Conservation (phyloP, 2,329 filamentous ascomycete genomes). For the Neobulgaria alba region DNA sequence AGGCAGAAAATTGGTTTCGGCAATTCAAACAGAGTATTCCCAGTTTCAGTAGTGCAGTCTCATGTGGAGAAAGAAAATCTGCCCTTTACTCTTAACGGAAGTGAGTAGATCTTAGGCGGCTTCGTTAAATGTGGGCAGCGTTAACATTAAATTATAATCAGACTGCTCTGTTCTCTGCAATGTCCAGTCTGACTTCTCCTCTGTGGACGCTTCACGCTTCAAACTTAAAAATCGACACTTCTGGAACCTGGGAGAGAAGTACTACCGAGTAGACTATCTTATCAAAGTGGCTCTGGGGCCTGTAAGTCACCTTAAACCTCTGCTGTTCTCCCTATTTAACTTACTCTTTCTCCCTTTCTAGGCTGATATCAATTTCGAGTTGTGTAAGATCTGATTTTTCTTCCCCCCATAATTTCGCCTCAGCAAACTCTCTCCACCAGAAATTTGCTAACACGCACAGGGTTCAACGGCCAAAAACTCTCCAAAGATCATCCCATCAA, state of each 20-base stretch:
- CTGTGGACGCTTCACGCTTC: slow-evolving; percentile 6
- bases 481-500: slow-evolving; percentile 7
- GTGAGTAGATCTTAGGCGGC: slow-evolving; percentile 7
- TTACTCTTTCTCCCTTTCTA: neutral
- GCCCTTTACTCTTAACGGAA: slow-evolving; percentile 6
- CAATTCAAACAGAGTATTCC: slow-evolving; percentile 7
- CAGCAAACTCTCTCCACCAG: too few species aligned
- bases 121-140: too few species aligned
- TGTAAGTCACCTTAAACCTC: neutral
- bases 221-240: slow-evolving; percentile 15
- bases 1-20: slow-evolving; percentile 3
- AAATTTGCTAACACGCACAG: neutral
- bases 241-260: slow-evolving; percentile 10
- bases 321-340: neutral
- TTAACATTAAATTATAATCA: too few species aligned
- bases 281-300: slow-evolving; percentile 11
- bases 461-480: slow-evolving; percentile 8
- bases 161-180: slow-evolving; percentile 6
- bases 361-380: slow-evolving; percentile 8
- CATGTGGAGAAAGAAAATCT: slow-evolving; percentile 7
- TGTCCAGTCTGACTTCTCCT: slow-evolving; percentile 10
- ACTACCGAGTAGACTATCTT: slow-evolving; percentile 11
- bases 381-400: slow-evolving; percentile 3
- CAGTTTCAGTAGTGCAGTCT: slow-evolving; percentile 6
- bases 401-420: neutral